phyloP scores from a whole-genome alignment of 306 rosid genomes.

The Corylus americana region DNA sequence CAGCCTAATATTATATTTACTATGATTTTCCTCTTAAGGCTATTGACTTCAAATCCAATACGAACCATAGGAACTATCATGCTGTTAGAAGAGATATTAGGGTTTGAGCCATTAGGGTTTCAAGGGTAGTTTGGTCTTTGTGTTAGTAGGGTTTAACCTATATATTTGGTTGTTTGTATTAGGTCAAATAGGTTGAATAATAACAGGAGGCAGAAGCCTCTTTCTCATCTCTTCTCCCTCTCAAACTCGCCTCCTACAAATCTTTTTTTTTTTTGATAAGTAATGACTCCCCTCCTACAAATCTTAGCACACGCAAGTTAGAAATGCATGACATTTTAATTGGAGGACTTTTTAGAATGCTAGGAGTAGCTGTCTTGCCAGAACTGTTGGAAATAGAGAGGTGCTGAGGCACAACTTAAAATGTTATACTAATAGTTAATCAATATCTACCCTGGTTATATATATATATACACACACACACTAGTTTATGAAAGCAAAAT shows the following conservation, averaged over 20 bases:
- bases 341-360: background rate
- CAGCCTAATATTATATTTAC: background rate
- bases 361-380: background rate
- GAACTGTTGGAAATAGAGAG: background rate
- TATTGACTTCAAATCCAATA: background rate
- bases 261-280: too few species aligned
- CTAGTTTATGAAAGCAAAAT: background rate
- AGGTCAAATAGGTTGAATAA: too few species aligned
- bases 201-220: too few species aligned
- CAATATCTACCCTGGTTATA: background rate
- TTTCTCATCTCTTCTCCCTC: too few species aligned
- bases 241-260: too few species aligned
- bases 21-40: background rate
- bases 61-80: background rate
- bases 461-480: background rate
- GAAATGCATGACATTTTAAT: background rate
- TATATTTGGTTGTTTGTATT: too few species aligned
- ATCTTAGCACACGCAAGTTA: background rate
- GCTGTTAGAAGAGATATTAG: too few species aligned
- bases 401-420: background rate
- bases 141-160: too few species aligned
- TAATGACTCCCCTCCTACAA: too few species aligned
- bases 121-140: too few species aligned
- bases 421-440: background rate
- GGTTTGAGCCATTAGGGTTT: too few species aligned